Evolutionary conservation across 2,329 filamentous ascomycete genomes (phyloP), one percentile per base, ranked within the genome.

Genomic region (Ceratocystis huliohia): DNA sequence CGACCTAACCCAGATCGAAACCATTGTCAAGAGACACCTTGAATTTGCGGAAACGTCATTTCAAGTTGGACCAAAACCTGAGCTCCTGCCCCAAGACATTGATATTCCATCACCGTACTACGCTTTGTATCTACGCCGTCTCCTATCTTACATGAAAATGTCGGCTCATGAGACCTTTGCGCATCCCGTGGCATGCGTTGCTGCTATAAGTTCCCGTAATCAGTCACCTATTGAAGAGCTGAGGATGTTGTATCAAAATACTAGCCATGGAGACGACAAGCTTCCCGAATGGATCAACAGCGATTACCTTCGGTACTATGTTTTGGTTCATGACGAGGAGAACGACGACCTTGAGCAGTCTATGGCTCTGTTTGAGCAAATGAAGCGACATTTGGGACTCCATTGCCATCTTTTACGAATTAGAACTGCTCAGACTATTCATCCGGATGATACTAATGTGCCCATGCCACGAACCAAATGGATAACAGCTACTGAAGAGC

Each of bases 321-420:
- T 99, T 17, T 80, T 99, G 53, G 88, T 99, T 20, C 94, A 99
- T 72, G 94, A 99, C 71, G 95, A 99, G 76, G 94, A 99, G 73
- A 86, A 85, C 69, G 93, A 96, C 73, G 92, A 99, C 73, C 96
- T 97, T 69, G 84, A 85, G 46, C 88, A 91, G 75, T 96, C 92
- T 13, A 93, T 93, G 75, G 84, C 86, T 20, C 80, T 97, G 33
- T 99, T 96, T 75, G 94, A 99, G 71, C 91, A 96, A 75, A 99
- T 99, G 95, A 99, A 97, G 76, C 86, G 94, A n/a, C 91, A 96
- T 76, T 90, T 99, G 70, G 94, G 94, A 1, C 79, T 97, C 61
- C 92, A 99, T 75, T 99, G 94, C 73, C 94, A 99, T 76, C 80
- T 99, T 10, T 80, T 99, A 44, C 82, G 95, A 69, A 78, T 99